Conservation (phyloP, 495 filamentous ascomycete genomes). For the Collariella sp. region DNA sequence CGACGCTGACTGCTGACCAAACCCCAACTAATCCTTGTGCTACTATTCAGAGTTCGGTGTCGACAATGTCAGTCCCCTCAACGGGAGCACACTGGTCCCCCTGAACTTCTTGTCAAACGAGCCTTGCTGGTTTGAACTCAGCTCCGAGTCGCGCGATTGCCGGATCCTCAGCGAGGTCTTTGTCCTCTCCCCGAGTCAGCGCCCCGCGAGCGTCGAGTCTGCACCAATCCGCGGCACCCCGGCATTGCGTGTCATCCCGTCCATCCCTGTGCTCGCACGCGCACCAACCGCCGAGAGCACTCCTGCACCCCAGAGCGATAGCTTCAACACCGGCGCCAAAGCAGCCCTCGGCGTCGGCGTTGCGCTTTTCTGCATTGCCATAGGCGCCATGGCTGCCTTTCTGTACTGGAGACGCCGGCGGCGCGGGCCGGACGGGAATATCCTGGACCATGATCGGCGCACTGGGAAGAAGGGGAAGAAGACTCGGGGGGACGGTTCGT, state of each 20-base stretch:
- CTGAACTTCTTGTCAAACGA: constrained; percentile 21
- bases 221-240: not conserved
- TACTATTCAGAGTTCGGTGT: constrained; percentile 16
- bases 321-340: constrained; percentile 22
- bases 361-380: constrained; percentile 11
- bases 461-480: constrained; percentile 11
- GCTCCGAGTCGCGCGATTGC: constrained; percentile 13
- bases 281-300: constrained; percentile 6
- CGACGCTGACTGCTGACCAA: constrained; percentile 11
- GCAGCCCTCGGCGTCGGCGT: constrained; percentile 24
- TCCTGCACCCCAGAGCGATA: constrained; percentile 3
- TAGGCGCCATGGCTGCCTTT: constrained; percentile 25
- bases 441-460: constrained; percentile 18
- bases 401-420: constrained; percentile 23
- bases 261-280: not conserved
- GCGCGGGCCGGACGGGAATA: constrained; percentile 12
- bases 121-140: constrained; percentile 26
- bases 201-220: not conserved
- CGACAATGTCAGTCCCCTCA: constrained; percentile 15
- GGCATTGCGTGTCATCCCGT: not conserved
- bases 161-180: constrained; percentile 14
- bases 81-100: constrained; percentile 16
- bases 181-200: constrained; percentile 1
- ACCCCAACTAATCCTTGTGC: not conserved
- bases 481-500: constrained; percentile 1